A percentile compares a stretch with the other conserved stretches of the same genome.
phyloP scores from a whole-genome alignment of 2,329 filamentous ascomycete species.

The Plectosphaerella cucumerina region DNA sequence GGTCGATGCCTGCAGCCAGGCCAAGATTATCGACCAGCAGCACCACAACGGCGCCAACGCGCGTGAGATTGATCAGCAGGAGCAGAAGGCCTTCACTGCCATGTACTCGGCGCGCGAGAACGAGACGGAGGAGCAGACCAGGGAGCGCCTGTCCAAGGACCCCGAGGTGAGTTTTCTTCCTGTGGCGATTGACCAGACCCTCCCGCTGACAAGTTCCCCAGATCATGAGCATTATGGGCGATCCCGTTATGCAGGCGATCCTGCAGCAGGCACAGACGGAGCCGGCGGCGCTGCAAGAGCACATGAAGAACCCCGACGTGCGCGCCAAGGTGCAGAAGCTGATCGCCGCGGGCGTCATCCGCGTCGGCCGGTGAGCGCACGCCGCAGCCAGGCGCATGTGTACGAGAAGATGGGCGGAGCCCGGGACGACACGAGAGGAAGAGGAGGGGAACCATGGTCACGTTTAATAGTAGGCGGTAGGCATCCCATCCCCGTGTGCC shows the following conservation, averaged over 20 bases:
- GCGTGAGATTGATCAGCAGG: slow-evolving; percentile 88
- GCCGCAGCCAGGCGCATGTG: background rate
- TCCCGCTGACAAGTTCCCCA: slow-evolving; percentile 23
- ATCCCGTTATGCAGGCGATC: slow-evolving; percentile 97
- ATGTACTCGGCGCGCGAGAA: slow-evolving; percentile 91
- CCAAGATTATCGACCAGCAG: slow-evolving; percentile 69
- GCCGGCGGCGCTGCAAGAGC: slow-evolving; percentile 87
- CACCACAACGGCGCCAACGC: slow-evolving; percentile 69
- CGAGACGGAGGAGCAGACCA: slow-evolving; percentile 93
- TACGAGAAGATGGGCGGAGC: background rate
- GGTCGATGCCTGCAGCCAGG: slow-evolving; percentile 82
- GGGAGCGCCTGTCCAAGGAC: slow-evolving; percentile 83
- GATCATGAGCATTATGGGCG: slow-evolving; percentile 89
- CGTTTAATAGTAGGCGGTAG: slow-evolving; percentile 1
- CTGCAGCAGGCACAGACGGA: slow-evolving; percentile 94
- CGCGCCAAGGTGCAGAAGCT: slow-evolving; percentile 90
- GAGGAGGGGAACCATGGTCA: slow-evolving; percentile 6
- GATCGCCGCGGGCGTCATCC: slow-evolving; percentile 87
- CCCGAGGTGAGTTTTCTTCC: slow-evolving; percentile 65
- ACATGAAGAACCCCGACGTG: slow-evolving; percentile 90
- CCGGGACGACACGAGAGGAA: background rate
- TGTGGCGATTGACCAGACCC: background rate
- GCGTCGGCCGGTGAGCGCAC: slow-evolving; percentile 52
- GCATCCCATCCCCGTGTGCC: background rate
- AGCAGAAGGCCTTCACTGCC: slow-evolving; percentile 84